Conservation (phyloP, 176 grass and related monocot species). For the Panicum miliaceum region DNA sequence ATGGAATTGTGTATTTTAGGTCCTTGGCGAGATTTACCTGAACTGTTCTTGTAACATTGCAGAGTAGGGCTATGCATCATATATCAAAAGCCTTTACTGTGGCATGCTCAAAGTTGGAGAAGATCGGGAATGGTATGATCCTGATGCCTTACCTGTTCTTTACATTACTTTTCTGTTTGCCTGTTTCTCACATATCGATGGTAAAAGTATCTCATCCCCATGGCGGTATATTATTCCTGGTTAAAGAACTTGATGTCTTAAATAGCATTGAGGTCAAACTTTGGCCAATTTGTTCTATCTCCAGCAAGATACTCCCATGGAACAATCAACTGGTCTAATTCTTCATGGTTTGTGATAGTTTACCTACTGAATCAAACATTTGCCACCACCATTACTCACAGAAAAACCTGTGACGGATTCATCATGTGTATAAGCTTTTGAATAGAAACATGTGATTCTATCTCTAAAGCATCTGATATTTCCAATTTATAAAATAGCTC, state of each 20-base stretch:
- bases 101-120: constrained; percentile 84
- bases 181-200: constrained; percentile 5
- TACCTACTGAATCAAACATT: constrained; percentile 2
- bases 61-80: constrained; percentile 91
- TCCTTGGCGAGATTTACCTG: not conserved
- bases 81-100: constrained; percentile 88
- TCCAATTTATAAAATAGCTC: not conserved
- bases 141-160: not conserved
- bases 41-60: constrained; percentile 33
- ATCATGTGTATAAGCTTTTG: not conserved
- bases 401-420: not conserved
- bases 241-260: not conserved
- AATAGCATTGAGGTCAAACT: not conserved
- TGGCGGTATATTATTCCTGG: not conserved
- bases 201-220: not conserved
- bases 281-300: not conserved
- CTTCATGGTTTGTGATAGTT: not conserved
- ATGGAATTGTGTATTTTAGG: constrained; percentile 1
- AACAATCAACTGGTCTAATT: not conserved
- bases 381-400: not conserved
- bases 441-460: not conserved
- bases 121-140: constrained; percentile 77
- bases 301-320: not conserved
- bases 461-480: not conserved
- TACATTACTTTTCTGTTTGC: not conserved